Percentiles rank a stretch among this genome's conserved stretches.
Conservation (phyloP, 2,329 filamentous ascomycete species). For the Venturia asperata region DNA sequence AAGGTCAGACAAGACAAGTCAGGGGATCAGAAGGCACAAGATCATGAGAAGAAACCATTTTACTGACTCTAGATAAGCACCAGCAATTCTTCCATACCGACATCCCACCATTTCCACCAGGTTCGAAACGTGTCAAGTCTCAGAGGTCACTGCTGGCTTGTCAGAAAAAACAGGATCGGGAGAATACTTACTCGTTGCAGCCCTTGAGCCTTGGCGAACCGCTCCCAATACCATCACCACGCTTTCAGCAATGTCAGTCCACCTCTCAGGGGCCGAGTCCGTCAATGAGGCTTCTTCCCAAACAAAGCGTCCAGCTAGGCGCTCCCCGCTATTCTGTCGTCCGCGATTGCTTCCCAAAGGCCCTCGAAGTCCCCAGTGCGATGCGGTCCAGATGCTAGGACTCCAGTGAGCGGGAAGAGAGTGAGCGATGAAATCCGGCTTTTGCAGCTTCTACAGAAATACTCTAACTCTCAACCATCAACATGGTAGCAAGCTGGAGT, state of each 20-base stretch:
- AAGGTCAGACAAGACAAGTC: neutral
- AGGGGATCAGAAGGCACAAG: neutral
- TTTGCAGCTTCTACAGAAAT: neutral
- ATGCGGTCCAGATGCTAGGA: neutral
- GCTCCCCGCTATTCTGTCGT: conserved; percentile 3
- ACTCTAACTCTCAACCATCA: conserved; percentile 1
- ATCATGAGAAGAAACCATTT: neutral
- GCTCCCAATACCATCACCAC: neutral
- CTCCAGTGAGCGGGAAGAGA: conserved; percentile 4
- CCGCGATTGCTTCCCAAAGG: conserved; percentile 2
- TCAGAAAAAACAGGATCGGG: neutral
- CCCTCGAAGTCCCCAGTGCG: conserved; percentile 4
- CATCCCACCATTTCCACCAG: neutral
- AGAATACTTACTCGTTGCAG: neutral
- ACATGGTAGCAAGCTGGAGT: neutral
- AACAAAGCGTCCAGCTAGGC: neutral
- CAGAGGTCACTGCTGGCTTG: conserved; percentile 7
- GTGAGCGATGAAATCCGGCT: conserved; percentile 5
- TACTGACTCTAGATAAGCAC: neutral
- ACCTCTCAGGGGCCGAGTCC: neutral
- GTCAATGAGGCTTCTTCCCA: conserved; percentile 1
- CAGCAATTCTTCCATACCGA: neutral
- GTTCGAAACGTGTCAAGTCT: conserved; percentile 4
- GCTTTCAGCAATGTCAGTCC: conserved; percentile 2
- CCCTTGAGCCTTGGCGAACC: neutral